Percentiles rank a stretch among this genome's conserved stretches.
Conservation (phyloP, 768 basidiomycete genomes). For the Lactarius psammicola region DNA sequence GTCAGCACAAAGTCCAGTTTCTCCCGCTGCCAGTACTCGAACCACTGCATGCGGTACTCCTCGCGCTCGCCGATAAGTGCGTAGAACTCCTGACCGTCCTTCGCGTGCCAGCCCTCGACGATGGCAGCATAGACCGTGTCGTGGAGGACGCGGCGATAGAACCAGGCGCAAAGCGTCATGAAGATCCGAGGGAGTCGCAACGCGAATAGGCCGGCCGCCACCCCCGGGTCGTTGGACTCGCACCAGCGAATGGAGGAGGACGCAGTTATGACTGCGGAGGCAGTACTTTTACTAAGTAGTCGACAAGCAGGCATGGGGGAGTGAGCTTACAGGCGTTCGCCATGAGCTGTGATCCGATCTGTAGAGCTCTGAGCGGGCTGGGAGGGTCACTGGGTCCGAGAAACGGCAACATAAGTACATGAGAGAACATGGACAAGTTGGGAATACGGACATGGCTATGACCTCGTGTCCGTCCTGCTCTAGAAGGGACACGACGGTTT, state of each 20-base stretch:
- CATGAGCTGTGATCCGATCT: constrained; percentile 52
- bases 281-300: background rate
- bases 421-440: background rate
- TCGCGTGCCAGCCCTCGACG: constrained; percentile 48
- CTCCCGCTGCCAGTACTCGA: constrained; percentile 42
- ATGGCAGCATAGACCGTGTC: constrained; percentile 56
- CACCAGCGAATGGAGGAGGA: constrained; percentile 28
- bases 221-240: constrained; percentile 52
- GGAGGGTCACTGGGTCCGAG: constrained; percentile 39
- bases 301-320: constrained; percentile 28
- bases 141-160: constrained; percentile 49
- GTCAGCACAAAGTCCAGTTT: constrained; percentile 62
- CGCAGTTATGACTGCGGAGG: constrained; percentile 33
- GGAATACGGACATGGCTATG: constrained; percentile 46
- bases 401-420: background rate
- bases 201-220: constrained; percentile 41
- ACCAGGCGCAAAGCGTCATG: constrained; percentile 50
- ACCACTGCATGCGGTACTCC: constrained; percentile 43
- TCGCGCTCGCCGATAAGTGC: constrained; percentile 47
- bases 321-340: constrained; percentile 47
- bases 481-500: constrained; percentile 46
- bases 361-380: constrained; percentile 50
- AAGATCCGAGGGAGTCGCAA: constrained; percentile 47
- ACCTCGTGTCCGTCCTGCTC: constrained; percentile 49
- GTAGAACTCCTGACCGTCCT: constrained; percentile 52